Conservation (phyloP, 2,329 filamentous ascomycete species). For the Trichoderma atroviride region DNA sequence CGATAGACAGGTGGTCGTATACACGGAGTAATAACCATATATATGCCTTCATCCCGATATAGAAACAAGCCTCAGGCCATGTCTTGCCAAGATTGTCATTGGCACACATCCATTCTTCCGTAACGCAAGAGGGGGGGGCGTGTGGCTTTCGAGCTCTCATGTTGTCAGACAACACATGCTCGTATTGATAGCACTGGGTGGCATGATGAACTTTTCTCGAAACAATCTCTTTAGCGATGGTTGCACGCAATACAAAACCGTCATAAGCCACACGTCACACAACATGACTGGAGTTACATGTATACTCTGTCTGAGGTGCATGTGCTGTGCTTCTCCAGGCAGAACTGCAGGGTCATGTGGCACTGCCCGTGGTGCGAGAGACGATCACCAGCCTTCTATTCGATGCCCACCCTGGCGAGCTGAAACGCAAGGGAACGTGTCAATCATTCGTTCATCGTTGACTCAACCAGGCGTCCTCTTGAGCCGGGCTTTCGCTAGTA, state of each 20-base stretch:
- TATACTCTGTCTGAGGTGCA: too few species aligned
- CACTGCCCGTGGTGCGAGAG: neutral
- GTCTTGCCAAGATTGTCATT: neutral
- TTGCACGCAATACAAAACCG: neutral
- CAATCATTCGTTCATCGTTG: slow-evolving; percentile 19
- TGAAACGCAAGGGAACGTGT: slow-evolving; percentile 19
- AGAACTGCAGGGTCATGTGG: slow-evolving; percentile 7
- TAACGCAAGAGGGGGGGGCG: neutral
- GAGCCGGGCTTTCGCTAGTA: neutral
- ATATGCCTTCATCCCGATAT: neutral
- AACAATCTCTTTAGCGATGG: neutral
- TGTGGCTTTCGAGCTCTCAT: neutral
- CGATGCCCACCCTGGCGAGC: slow-evolving; percentile 2
- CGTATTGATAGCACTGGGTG: neutral
- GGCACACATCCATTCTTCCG: neutral
- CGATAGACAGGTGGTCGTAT: neutral
- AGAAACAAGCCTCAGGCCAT: neutral
- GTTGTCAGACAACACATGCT: neutral
- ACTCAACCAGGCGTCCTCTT: slow-evolving; percentile 11
- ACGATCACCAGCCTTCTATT: neutral
- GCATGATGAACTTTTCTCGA: neutral
- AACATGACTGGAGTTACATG: too few species aligned
- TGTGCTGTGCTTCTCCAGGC: neutral
- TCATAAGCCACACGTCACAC: neutral
- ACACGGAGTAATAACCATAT: neutral